phyloP scores from a whole-genome alignment of 108 stramenopile genomes.

The Pseudonitzschia multiseries region DNA sequence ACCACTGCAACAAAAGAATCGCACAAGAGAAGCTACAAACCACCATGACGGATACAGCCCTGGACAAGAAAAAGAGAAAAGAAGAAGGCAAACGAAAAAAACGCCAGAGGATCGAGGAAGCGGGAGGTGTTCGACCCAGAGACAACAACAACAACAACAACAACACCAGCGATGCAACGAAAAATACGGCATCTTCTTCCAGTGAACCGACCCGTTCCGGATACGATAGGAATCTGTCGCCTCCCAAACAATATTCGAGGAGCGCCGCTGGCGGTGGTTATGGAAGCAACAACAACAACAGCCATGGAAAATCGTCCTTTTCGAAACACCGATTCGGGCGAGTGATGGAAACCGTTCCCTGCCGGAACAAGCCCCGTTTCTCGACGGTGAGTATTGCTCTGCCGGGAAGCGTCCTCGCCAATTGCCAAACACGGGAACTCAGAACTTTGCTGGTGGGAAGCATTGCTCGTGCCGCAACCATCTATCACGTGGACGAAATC shows the following conservation, averaged over 20 bases:
- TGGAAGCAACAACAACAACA: background rate
- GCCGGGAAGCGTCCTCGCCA: constrained; percentile 90
- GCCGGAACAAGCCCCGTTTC: constrained; percentile 63
- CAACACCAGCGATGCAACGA: background rate
- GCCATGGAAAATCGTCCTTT: constrained; percentile 8
- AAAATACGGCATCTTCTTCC: background rate
- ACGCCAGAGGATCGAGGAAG: constrained; percentile 50
- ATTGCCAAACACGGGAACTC: constrained; percentile 91
- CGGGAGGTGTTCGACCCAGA: constrained; percentile 57
- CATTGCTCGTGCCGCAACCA: constrained; percentile 93
- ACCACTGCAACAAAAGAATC: too few species aligned
- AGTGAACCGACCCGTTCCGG: background rate
- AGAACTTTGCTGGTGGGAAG: constrained; percentile 91
- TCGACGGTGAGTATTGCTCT: constrained; percentile 93
- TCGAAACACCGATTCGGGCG: constrained; percentile 76
- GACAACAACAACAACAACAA: too few species aligned
- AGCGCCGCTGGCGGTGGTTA: background rate
- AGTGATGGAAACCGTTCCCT: constrained; percentile 84
- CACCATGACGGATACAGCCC: background rate
- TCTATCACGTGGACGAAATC: constrained; percentile 97
- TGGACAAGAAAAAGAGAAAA: constrained; percentile 31
- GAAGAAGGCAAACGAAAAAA: constrained; percentile 49
- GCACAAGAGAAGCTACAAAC: background rate
- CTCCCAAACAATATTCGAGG: background rate
- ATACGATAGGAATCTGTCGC: background rate